Evolutionary conservation across 2,329 filamentous ascomycete genomes (phyloP).

Genomic region (Claviceps pazoutovae): DNA sequence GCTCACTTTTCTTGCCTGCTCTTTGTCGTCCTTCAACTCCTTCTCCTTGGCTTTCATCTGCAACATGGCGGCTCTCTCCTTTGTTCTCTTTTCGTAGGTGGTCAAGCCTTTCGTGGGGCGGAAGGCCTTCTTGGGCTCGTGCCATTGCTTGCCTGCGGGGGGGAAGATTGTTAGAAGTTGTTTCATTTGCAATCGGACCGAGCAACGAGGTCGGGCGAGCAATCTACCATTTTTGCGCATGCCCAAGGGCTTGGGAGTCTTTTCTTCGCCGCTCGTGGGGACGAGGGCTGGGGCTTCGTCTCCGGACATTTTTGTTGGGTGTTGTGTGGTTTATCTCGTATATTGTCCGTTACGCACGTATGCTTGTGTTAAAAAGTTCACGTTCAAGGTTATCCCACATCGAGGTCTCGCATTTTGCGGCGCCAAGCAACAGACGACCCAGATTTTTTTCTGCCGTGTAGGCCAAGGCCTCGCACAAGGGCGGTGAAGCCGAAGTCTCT

Average conservation of each 20-base stretch:
- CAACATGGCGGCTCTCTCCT: constrained; percentile 52
- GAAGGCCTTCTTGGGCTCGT: constrained; percentile 69
- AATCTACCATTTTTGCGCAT: constrained; percentile 72
- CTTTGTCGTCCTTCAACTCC: constrained; percentile 92
- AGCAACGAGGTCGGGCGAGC: neutral
- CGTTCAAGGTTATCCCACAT: neutral
- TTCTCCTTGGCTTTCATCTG: constrained; percentile 88
- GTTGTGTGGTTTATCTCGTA: neutral
- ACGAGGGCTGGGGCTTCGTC: neutral
- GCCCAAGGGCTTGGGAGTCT: constrained; percentile 34
- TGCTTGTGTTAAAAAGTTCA: neutral
- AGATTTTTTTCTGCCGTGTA: constrained; percentile 4
- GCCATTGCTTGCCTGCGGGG: constrained; percentile 81
- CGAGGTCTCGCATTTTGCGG: neutral
- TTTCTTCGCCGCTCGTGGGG: constrained; percentile 12
- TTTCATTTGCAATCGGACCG: neutral
- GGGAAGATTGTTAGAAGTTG: constrained; percentile 4
- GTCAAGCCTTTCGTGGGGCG: constrained; percentile 65
- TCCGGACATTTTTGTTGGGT: constrained; percentile 1
- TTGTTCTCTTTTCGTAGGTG: constrained; percentile 63
- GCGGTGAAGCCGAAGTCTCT: neutral
- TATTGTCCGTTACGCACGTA: neutral
- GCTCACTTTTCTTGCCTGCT: constrained; percentile 67
- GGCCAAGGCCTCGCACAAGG: neutral
- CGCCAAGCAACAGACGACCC: neutral